phyloP scores from a whole-genome alignment of 2,329 filamentous ascomycete species.

The Fusarium sp. region DNA sequence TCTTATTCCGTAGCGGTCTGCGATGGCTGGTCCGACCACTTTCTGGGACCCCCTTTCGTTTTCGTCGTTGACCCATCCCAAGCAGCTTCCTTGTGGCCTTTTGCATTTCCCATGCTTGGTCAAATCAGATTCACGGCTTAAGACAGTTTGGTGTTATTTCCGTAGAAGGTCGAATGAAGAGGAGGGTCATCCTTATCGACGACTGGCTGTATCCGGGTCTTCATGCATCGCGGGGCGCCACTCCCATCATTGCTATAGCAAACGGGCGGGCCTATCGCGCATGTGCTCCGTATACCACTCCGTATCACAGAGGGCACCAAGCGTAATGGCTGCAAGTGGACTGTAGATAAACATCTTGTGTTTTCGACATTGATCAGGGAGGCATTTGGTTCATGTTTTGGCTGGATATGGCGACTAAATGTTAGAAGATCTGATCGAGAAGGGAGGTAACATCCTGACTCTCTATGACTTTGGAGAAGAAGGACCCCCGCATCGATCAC shows the following conservation, averaged over 20 bases:
- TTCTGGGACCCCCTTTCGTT: slow-evolving; percentile 18
- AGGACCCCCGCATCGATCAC: background rate
- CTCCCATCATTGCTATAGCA: slow-evolving; percentile 45
- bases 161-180: slow-evolving; percentile 27
- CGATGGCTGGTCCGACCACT: slow-evolving; percentile 27
- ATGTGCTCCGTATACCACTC: background rate
- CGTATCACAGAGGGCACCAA: slow-evolving; percentile 24
- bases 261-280: slow-evolving; percentile 39
- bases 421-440: background rate
- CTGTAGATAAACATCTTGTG: background rate
- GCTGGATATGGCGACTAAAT: background rate
- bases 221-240: slow-evolving; percentile 43
- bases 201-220: slow-evolving; percentile 36
- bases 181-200: slow-evolving; percentile 29
- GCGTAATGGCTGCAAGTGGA: slow-evolving; percentile 2
- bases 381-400: background rate
- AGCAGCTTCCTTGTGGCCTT: slow-evolving; percentile 32
- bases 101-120: slow-evolving; percentile 41
- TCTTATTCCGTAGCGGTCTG: slow-evolving; percentile 37
- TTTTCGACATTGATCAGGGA: background rate
- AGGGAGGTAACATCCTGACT: background rate
- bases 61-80: slow-evolving; percentile 7
- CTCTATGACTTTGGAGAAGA: background rate
- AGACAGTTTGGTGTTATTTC: slow-evolving; percentile 41
- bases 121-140: slow-evolving; percentile 38